Evolutionary conservation across 2,329 filamentous ascomycete species (phyloP).

Genomic region (Pestalotiopsis sp.): DNA sequence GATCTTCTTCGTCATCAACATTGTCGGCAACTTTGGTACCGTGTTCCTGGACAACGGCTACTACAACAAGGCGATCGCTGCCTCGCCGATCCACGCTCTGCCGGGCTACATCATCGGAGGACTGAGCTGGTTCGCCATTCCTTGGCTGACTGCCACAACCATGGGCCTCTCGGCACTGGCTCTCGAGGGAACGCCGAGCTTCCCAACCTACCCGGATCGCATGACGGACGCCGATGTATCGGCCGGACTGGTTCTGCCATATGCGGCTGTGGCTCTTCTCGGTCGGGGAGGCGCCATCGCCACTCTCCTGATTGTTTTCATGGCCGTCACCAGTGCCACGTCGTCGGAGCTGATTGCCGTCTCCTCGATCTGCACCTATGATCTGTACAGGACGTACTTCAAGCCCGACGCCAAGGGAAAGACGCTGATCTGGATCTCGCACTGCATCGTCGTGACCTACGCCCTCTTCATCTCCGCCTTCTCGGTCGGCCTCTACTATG

Average conservation of each 20-base stretch:
- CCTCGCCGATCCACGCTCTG: conserved; percentile 80
- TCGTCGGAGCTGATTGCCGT: conserved; percentile 86
- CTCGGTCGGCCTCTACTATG: conserved; percentile 73
- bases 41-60: conserved; percentile 89
- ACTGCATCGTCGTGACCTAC: conserved; percentile 71
- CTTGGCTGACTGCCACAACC: conserved; percentile 86
- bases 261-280: conserved; percentile 80
- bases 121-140: conserved; percentile 89
- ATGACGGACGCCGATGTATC: conserved; percentile 76
- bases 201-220: conserved; percentile 73
- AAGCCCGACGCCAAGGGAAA: conserved; percentile 76
- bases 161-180: conserved; percentile 83
- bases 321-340: conserved; percentile 85
- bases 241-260: conserved; percentile 82
- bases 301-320: conserved; percentile 81
- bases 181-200: conserved; percentile 72
- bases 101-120: conserved; percentile 89
- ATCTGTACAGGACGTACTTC: conserved; percentile 86
- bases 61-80: conserved; percentile 93
- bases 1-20: conserved; percentile 91
- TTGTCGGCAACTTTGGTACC: conserved; percentile 81
- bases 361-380: conserved; percentile 86
- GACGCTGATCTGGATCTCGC: conserved; percentile 78
- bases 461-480: conserved; percentile 78
- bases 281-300: conserved; percentile 80